These are phyloP conservation scores for Blumeria graminis DNA, from an alignment of 2,329 filamentous ascomycete species.

Conservation along the genomic window DNA sequence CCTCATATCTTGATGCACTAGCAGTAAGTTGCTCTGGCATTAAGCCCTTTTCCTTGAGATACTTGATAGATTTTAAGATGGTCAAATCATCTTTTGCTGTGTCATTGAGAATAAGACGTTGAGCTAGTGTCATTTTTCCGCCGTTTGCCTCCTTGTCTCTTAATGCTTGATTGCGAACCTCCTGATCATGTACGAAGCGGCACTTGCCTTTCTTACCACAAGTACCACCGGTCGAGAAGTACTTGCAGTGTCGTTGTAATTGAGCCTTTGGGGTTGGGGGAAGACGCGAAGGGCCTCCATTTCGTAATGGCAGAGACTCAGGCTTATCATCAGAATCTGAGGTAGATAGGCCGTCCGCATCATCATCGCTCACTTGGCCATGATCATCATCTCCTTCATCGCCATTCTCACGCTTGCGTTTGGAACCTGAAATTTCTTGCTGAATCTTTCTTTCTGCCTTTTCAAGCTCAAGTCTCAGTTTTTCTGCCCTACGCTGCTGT, in stretches of 20 bases:
- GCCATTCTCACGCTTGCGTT: conserved; percentile 42
- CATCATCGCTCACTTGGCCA: conserved; percentile 13
- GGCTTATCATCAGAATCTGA: conserved; percentile 32
- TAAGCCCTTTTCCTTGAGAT: conserved; percentile 27
- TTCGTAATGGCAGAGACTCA: conserved; percentile 29
- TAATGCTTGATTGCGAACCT: conserved; percentile 36
- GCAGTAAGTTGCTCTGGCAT: conserved; percentile 14
- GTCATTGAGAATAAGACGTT: conserved; percentile 40
- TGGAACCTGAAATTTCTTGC: conserved; percentile 27
- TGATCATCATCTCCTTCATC: conserved; percentile 41
- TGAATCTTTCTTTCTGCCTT: conserved; percentile 33
- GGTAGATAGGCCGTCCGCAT: conserved; percentile 12
- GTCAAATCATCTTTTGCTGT: conserved; percentile 43
- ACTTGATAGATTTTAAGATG: conserved; percentile 40
- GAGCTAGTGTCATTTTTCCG: conserved; percentile 39
- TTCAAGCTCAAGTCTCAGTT: conserved; percentile 36
- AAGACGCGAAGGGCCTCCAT: conserved; percentile 8
- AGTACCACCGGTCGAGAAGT: conserved; percentile 42
- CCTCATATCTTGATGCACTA: conserved; percentile 8
- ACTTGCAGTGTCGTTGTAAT: conserved; percentile 43
- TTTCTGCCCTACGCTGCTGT: conserved; percentile 31
- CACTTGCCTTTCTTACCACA: conserved; percentile 55
- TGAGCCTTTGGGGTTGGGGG: conserved; percentile 28
- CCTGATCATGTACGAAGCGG: conserved; percentile 43
- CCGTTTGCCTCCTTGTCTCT: conserved; percentile 40